Evolutionary conservation across 2,329 filamentous ascomycete genomes (phyloP).

Genomic region (Beauveria asiatica): DNA sequence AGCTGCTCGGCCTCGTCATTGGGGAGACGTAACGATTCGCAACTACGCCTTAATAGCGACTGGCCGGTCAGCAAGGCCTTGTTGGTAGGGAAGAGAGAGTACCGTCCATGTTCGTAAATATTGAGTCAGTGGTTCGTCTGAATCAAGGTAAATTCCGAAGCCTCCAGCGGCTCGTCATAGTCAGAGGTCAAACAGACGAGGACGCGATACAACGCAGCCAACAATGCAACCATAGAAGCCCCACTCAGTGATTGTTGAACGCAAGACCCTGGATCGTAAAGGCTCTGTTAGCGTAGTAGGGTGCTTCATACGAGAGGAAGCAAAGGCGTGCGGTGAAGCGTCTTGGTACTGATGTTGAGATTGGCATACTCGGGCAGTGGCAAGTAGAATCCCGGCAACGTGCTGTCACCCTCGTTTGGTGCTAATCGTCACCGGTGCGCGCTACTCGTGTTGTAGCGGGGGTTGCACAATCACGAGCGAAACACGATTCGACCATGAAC

Average conservation of each 20-base stretch:
- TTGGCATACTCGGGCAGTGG: too few relatives aligned
- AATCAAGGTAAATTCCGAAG: background rate
- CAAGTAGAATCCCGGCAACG: too few relatives aligned
- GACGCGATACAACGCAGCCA: background rate
- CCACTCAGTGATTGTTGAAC: too few relatives aligned
- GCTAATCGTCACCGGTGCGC: background rate
- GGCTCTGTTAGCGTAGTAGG: too few relatives aligned
- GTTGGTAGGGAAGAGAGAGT: background rate
- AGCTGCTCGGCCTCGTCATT: constrained; percentile 44
- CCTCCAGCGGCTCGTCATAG: background rate
- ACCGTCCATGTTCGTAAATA: constrained; percentile 6
- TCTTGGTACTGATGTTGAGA: too few relatives aligned
- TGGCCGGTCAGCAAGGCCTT: constrained; percentile 14
- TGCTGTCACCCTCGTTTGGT: background rate
- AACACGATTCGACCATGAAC: background rate
- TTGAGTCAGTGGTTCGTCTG: background rate
- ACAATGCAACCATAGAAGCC: background rate
- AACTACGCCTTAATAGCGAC: constrained; percentile 41
- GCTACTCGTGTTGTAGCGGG: background rate
- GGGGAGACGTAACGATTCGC: constrained; percentile 40
- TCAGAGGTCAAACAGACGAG: background rate
- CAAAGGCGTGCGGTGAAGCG: too few relatives aligned
- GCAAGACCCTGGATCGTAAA: too few relatives aligned
- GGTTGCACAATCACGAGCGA: background rate
- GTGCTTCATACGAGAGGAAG: too few relatives aligned